Percentiles rank a stretch among this genome's conserved stretches.
phyloP scores from a whole-genome alignment of 1,284 basidiomycete species.

The Pseudozyma thailandica region DNA sequence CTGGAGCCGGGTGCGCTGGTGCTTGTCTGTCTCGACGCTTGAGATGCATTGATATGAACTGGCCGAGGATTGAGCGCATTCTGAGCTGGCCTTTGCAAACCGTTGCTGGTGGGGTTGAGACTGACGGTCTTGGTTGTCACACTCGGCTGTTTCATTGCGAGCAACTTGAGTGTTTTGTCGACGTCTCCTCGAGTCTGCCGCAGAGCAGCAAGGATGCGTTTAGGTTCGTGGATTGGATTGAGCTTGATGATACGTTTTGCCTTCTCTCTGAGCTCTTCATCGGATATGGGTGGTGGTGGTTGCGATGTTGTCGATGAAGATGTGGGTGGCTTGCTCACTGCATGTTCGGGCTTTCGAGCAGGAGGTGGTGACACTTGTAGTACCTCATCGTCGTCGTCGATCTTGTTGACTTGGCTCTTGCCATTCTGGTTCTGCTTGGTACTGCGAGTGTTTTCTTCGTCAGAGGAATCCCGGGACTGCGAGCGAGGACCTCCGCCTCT shows the following conservation, averaged over 20 bases:
- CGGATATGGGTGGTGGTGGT: slow-evolving; percentile 13
- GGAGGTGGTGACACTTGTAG: slow-evolving; percentile 17
- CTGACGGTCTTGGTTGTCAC: slow-evolving; percentile 40
- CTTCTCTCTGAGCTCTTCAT: slow-evolving; percentile 28
- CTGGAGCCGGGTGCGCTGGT: slow-evolving; percentile 19
- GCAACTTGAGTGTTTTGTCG: slow-evolving; percentile 14
- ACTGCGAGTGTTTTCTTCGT: slow-evolving; percentile 2
- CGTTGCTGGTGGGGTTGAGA: slow-evolving; percentile 25
- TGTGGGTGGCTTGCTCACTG: not conserved
- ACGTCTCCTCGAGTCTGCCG: slow-evolving; percentile 33
- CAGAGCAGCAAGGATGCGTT: slow-evolving; percentile 26
- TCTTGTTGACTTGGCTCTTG: not conserved
- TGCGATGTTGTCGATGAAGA: slow-evolving; percentile 3
- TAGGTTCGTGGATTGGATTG: slow-evolving; percentile 18
- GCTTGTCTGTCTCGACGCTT: slow-evolving; percentile 10
- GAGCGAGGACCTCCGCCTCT: slow-evolving; percentile 25
- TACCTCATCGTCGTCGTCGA: slow-evolving; percentile 13
- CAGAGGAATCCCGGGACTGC: slow-evolving; percentile 13
- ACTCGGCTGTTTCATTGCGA: slow-evolving; percentile 16
- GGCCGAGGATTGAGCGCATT: slow-evolving; percentile 5
- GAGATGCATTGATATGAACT: slow-evolving; percentile 8
- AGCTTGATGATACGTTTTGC: slow-evolving; percentile 24
- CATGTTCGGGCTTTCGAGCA: slow-evolving; percentile 4
- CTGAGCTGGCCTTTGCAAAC: slow-evolving; percentile 9
- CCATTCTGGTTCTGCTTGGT: not conserved